Percentiles rank a stretch among this genome's conserved stretches.
Conservation (phyloP, 78 protist genomes). For the Mastigamoeba balamuthi region DNA sequence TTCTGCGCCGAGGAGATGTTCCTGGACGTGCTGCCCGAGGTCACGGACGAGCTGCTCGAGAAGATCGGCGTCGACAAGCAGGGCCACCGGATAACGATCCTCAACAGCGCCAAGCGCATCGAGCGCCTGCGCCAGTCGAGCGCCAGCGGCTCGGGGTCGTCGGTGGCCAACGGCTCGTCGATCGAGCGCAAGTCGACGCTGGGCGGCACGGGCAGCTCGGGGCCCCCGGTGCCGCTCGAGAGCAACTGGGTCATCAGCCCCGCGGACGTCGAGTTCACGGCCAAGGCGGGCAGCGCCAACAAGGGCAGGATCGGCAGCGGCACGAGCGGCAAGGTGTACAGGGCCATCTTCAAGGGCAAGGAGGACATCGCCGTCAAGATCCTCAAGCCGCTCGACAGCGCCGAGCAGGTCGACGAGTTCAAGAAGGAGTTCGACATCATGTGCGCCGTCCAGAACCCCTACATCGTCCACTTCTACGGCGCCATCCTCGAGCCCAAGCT, state of each 20-base stretch:
- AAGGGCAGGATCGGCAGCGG: slow-evolving; percentile 48
- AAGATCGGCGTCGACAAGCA: background rate
- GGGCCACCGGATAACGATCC: background rate
- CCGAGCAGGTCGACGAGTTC: slow-evolving; percentile 37
- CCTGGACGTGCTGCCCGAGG: background rate
- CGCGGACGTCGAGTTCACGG: slow-evolving; percentile 38
- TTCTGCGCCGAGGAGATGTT: background rate
- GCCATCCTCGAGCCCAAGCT: slow-evolving; percentile 53
- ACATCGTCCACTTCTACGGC: slow-evolving; percentile 52
- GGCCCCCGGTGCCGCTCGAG: too few species aligned
- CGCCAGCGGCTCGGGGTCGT: too few species aligned
- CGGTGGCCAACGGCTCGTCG: too few species aligned
- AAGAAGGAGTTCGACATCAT: slow-evolving; percentile 62
- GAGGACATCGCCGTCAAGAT: slow-evolving; percentile 48
- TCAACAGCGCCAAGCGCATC: background rate
- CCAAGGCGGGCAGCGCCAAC: slow-evolving; percentile 30
- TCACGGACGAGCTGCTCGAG: background rate
- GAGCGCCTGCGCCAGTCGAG: background rate
- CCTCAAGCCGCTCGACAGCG: slow-evolving; percentile 28
- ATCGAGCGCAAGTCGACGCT: too few species aligned
- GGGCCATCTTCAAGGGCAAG: slow-evolving; percentile 35
- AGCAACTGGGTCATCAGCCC: slow-evolving; percentile 12
- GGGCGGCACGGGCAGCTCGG: too few species aligned
- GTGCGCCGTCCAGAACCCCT: slow-evolving; percentile 41
- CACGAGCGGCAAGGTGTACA: slow-evolving; percentile 48